Conservation (phyloP, 179 eudicot species). For the Nepenthes alata region DNA sequence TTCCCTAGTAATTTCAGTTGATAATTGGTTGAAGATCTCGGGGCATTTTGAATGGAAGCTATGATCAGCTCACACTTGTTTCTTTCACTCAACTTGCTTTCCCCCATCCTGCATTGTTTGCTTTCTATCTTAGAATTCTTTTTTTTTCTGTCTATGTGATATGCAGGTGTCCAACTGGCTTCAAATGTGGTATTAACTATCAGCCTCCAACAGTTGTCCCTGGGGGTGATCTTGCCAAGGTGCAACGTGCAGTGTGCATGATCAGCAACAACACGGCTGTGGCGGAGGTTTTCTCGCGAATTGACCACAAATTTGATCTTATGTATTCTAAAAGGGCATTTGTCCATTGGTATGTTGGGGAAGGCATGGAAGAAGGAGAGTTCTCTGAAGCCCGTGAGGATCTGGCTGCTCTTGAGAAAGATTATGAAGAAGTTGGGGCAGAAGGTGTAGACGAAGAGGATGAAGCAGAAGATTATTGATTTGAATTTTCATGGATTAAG, state of each 20-base stretch:
- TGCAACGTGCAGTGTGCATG: conserved; percentile 84
- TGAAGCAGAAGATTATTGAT: conserved; percentile 39
- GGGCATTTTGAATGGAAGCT: too few species aligned
- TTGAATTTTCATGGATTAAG: too few species aligned
- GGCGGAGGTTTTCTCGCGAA: conserved; percentile 74
- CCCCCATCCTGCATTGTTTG: too few species aligned
- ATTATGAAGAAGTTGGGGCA: conserved; percentile 75
- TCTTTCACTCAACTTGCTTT: too few species aligned
- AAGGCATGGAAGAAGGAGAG: conserved; percentile 84
- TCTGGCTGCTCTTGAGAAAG: conserved; percentile 73
- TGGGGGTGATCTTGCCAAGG: conserved; percentile 80
- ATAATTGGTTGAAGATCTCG: too few species aligned
- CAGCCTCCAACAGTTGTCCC: conserved; percentile 80
- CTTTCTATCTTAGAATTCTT: too few species aligned
- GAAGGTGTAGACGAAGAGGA: conserved; percentile 69
- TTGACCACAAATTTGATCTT: conserved; percentile 80
- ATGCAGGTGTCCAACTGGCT: conserved; percentile 75
- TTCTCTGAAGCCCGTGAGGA: conserved; percentile 82
- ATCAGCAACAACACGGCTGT: conserved; percentile 78
- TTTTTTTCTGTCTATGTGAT: background rate
- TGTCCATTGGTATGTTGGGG: conserved; percentile 81
- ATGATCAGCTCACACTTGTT: too few species aligned
- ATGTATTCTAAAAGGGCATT: conserved; percentile 76
- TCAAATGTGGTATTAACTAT: conserved; percentile 75
- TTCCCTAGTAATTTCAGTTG: too few species aligned